Conservation (phyloP, 805 yeast genomes). For the Hanseniaspora mollemarum region DNA sequence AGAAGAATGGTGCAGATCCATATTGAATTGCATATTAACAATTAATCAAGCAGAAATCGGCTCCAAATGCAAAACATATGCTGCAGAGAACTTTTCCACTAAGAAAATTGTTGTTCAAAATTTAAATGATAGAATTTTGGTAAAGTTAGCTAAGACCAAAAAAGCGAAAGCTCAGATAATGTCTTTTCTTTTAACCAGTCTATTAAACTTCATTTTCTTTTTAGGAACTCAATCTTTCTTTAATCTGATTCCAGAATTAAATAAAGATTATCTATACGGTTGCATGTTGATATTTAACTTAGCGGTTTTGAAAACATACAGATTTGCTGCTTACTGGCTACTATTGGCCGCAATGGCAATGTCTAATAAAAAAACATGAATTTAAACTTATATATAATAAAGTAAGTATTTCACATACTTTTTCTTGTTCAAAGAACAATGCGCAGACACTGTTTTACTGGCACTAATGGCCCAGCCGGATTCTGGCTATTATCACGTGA, state of each 20-base stretch:
- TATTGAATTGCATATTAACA: conserved; percentile 33
- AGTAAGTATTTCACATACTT: not conserved
- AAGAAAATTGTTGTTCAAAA: conserved; percentile 31
- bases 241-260: not conserved
- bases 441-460: too few relatives aligned
- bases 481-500: too few relatives aligned
- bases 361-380: not conserved
- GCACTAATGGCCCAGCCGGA: too few relatives aligned
- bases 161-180: conserved; percentile 16
- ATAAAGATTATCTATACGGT: conserved; percentile 9
- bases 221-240: not conserved
- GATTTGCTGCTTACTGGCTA: conserved; percentile 15
- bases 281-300: conserved; percentile 12
- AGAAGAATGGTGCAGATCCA: conserved; percentile 41
- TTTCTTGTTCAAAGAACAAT: not conserved
- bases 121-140: conserved; percentile 31
- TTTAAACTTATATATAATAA: not conserved
- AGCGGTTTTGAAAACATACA: conserved; percentile 2
- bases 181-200: not conserved
- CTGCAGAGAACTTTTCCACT: conserved; percentile 30
- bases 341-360: conserved; percentile 4
- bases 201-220: conserved; percentile 9
- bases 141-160: conserved; percentile 23
- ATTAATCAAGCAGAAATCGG: conserved; percentile 19
- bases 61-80: conserved; percentile 27